Evolutionary conservation across 192 early-diverging fungal species (phyloP).

Genomic region (Lobulomyces angularis): DNA sequence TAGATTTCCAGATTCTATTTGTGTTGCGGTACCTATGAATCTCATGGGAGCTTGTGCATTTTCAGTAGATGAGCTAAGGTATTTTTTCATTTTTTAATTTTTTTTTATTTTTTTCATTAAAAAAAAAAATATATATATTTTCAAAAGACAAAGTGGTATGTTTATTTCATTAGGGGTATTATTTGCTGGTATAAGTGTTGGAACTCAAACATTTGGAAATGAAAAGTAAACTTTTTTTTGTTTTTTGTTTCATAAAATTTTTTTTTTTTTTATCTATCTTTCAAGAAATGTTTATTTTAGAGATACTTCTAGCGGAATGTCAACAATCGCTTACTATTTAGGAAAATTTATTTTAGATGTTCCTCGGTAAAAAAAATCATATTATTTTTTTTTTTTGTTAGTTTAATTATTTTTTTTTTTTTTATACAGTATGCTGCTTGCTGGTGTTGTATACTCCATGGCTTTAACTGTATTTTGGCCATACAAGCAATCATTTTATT

Average conservation of each 20-base stretch:
- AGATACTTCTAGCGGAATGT: not conserved
- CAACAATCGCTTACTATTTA: conserved; percentile 1
- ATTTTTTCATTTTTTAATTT: too few relatives aligned
- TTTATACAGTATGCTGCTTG: conserved; percentile 1
- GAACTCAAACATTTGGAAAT: conserved; percentile 2
- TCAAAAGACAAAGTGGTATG: conserved; percentile 6
- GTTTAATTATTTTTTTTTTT: too few relatives aligned
- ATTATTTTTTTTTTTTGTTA: too few relatives aligned
- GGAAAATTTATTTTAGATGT: conserved; percentile 1
- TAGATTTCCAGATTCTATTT: not conserved
- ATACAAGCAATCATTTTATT: not conserved
- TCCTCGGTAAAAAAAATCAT: too few relatives aligned
- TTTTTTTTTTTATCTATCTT: too few relatives aligned
- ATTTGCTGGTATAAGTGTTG: conserved; percentile 4
- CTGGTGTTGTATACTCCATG: conserved; percentile 1
- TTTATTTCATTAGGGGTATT: conserved; percentile 1
- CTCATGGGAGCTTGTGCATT: not conserved
- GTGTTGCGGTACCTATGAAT: conserved; percentile 1
- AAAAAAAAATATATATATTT: too few relatives aligned
- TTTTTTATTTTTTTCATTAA: too few relatives aligned
- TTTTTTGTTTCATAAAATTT: too few relatives aligned
- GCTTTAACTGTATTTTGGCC: conserved; percentile 1
- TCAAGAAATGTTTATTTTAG: not conserved
- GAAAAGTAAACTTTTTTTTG: too few relatives aligned
- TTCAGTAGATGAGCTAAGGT: not conserved